Percentiles rank a stretch among this genome's conserved stretches.
Evolutionary conservation across 192 early-diverging fungal genomes (phyloP).

Genomic region (Coemansia sp.): DNA sequence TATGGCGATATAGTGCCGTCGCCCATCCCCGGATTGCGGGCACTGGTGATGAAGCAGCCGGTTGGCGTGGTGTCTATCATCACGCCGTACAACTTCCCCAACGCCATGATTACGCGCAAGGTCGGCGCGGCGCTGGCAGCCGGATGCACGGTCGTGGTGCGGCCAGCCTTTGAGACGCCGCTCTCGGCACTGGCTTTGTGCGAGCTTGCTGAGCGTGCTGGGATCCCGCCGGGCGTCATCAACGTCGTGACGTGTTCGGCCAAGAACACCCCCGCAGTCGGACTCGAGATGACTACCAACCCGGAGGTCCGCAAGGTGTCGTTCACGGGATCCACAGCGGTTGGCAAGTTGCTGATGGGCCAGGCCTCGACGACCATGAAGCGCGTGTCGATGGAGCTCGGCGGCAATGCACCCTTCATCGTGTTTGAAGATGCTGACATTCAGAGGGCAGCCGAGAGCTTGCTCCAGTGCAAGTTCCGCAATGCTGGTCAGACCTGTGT

Average conservation of each 20-base stretch:
- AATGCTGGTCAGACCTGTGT: conserved; percentile 80
- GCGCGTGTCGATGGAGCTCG: conserved; percentile 57
- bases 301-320: conserved; percentile 52
- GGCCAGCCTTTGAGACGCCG: conserved; percentile 61
- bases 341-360: conserved; percentile 55
- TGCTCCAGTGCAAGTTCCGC: conserved; percentile 53
- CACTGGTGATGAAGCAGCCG: conserved; percentile 72
- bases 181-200: conserved; percentile 56
- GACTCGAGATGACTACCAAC: conserved; percentile 47
- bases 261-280: conserved; percentile 48
- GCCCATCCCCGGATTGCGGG: conserved; percentile 52
- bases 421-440: conserved; percentile 58
- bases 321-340: conserved; percentile 58
- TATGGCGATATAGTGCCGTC: conserved; percentile 80
- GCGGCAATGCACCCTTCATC: conserved; percentile 61
- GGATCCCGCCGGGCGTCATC: conserved; percentile 55
- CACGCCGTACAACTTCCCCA: conserved; percentile 84
- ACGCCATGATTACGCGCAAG: conserved; percentile 70
- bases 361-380: conserved; percentile 54
- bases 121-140: conserved; percentile 48
- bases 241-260: conserved; percentile 53
- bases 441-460: conserved; percentile 26
- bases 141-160: conserved; percentile 53
- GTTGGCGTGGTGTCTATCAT: conserved; percentile 73
- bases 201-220: conserved; percentile 50